Conservation (phyloP, 2,329 filamentous ascomycete genomes). For the Sporothrix luriei region DNA sequence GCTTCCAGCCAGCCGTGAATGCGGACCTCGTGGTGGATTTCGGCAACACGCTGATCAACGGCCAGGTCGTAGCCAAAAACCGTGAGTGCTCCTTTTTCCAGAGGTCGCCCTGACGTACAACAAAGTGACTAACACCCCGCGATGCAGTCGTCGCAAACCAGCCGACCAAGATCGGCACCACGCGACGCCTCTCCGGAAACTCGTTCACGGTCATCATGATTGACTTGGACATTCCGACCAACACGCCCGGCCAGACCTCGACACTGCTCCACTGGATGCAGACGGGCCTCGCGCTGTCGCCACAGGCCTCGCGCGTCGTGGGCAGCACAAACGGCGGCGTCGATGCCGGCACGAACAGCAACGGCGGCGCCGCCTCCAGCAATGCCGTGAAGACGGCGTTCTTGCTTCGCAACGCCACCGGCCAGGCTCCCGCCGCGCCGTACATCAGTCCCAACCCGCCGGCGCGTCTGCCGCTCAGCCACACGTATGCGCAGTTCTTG, state of each 20-base stretch:
- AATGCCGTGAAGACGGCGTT: conserved; percentile 37
- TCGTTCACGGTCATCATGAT: conserved; percentile 50
- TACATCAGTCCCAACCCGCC: conserved; percentile 48
- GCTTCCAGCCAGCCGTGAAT: conserved; percentile 47
- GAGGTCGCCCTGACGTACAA: not conserved
- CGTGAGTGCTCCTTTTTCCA: conserved; percentile 39
- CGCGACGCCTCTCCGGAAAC: conserved; percentile 45
- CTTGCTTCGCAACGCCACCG: conserved; percentile 42
- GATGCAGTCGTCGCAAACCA: conserved; percentile 27
- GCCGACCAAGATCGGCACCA: conserved; percentile 38
- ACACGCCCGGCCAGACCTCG: conserved; percentile 42
- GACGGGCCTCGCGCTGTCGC: conserved; percentile 43
- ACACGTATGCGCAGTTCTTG: conserved; percentile 47
- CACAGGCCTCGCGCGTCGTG: conserved; percentile 35
- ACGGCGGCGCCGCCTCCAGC: not conserved
- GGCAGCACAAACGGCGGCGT: conserved; percentile 37
- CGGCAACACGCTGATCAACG: conserved; percentile 44
- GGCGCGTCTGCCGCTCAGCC: conserved; percentile 45
- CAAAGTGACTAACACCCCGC: not conserved
- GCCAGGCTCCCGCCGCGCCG: conserved; percentile 39
- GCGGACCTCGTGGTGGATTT: conserved; percentile 48
- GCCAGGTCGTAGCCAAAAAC: conserved; percentile 45
- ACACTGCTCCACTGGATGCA: conserved; percentile 52
- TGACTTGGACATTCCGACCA: conserved; percentile 53
- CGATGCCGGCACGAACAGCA: conserved; percentile 35